Evolutionary conservation across 129 eudicot genomes (phyloP).

Genomic region (Saposhnikovia divaricata): DNA sequence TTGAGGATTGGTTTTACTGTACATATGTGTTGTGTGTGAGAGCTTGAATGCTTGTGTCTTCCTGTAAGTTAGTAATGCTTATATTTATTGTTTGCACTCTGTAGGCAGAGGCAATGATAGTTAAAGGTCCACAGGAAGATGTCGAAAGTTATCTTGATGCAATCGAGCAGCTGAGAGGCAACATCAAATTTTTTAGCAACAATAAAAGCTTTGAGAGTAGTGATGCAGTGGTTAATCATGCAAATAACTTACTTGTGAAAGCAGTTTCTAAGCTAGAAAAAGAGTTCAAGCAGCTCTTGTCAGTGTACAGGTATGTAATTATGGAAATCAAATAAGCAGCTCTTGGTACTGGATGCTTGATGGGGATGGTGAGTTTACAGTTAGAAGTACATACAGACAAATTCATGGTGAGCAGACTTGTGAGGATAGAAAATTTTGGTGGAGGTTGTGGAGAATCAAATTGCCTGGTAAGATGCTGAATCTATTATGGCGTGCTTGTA

Average conservation of each 20-base stretch:
- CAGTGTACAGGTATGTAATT: slow-evolving; percentile 60
- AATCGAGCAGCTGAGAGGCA: slow-evolving; percentile 74
- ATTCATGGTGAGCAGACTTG: too few relatives aligned
- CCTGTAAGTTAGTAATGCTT: background rate
- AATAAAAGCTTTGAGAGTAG: slow-evolving; percentile 87
- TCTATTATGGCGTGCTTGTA: too few relatives aligned
- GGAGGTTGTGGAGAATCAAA: too few relatives aligned
- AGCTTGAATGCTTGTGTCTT: background rate
- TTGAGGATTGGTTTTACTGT: background rate
- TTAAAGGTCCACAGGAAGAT: slow-evolving; percentile 96
- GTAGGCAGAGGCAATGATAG: slow-evolving; percentile 89
- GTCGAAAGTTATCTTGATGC: slow-evolving; percentile 93
- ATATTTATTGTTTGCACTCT: background rate
- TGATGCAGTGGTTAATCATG: slow-evolving; percentile 84
- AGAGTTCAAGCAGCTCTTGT: slow-evolving; percentile 74
- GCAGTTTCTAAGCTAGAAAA: slow-evolving; percentile 94
- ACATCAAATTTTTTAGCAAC: slow-evolving; percentile 67
- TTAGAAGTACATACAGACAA: too few relatives aligned
- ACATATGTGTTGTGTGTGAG: background rate
- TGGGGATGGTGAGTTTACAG: too few relatives aligned
- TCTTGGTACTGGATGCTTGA: too few relatives aligned
- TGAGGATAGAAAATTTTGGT: too few relatives aligned
- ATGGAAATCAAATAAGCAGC: background rate
- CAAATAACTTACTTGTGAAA: slow-evolving; percentile 73
- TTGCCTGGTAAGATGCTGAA: too few relatives aligned